Evolutionary conservation across 2,329 filamentous ascomycete genomes (phyloP), one percentile per base, ranked within the genome.

Genomic region (Diaporthe citri): DNA sequence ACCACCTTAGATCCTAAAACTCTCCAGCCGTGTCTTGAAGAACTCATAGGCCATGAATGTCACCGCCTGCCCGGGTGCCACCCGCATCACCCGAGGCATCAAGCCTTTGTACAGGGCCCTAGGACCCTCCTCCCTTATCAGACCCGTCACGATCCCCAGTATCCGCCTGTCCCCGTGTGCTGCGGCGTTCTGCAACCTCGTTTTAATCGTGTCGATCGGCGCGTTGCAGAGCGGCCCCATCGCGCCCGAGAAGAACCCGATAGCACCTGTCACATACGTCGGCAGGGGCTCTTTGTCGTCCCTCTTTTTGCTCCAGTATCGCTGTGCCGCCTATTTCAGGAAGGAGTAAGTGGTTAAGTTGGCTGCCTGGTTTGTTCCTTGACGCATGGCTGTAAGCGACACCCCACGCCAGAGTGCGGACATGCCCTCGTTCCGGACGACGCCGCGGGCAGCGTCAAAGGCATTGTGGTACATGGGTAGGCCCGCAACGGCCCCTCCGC

Each of bases 41-140:
- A 57, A 57, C 8, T 57, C 55, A 57, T 57, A 57, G 31, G 55
- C 55, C 55, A 57, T 57, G 55, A 57, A 57, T 7, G 55, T 57
- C 28, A 57, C 55, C 7, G 55, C 55, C 31, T 57, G 55, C 76
- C 86, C 93, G 39, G 93, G 93, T 76, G 93, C 91, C 78, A 93
- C 83, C 86, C 94, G 88, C 77, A 97, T 88, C 41, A 98, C 96
- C 91, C 98, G 98, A 79, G 97, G 97, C 77, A 97, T 82, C 89
- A 99, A 98, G n/a, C 97, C 97, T 90, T 98, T 98, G 90, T 99
- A 99, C 75, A 99, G 88, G 51, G 97, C 96, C 60, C 85, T 86
- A 82, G 97, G 96, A 8, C 97, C 97, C 86, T 99, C 97, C 86
- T 98, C 97, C 86, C 55, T 57, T 22, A 57, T 57, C 55, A 57